phyloP scores from a whole-genome alignment of 2,329 filamentous ascomycete genomes.

The Colletotrichum caudatum region DNA sequence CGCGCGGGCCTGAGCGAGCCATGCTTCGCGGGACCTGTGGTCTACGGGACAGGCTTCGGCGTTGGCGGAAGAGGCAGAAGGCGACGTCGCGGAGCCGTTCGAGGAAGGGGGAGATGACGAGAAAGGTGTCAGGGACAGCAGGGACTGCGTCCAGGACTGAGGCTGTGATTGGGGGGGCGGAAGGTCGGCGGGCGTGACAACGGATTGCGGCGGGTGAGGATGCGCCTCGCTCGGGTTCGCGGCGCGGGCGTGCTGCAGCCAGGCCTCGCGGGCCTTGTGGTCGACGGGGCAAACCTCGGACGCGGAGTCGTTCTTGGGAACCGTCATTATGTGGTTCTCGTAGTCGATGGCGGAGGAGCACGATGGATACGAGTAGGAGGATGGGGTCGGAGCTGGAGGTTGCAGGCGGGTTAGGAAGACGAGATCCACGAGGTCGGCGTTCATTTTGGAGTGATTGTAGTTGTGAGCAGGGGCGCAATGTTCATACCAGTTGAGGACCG shows the following conservation, averaged over 20 bases:
- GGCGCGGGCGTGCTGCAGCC: conserved; percentile 78
- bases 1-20: conserved; percentile 78
- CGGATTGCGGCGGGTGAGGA: conserved; percentile 45
- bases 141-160: conserved; percentile 58
- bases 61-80: conserved; percentile 30
- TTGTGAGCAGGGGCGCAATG: background rate
- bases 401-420: conserved; percentile 35
- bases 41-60: conserved; percentile 83
- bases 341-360: conserved; percentile 10
- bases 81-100: conserved; percentile 35
- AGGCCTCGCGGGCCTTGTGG: conserved; percentile 82
- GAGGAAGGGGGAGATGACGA: conserved; percentile 45
- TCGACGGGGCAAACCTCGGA: conserved; percentile 41
- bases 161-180: conserved; percentile 40
- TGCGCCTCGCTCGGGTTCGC: conserved; percentile 56
- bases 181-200: conserved; percentile 42
- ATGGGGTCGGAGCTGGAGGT: background rate
- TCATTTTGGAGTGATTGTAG: conserved; percentile 26
- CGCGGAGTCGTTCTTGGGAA: conserved; percentile 14
- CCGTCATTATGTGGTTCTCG: conserved; percentile 23
- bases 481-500: conserved; percentile 15
- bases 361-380: background rate
- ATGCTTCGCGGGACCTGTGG: conserved; percentile 87
- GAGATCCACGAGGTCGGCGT: conserved; percentile 39
- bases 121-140: conserved; percentile 58